Base-by-base conservation (phyloP, 2,329 filamentous ascomycete genomes). In the Ceratocystis diversiconidia region DNA sequence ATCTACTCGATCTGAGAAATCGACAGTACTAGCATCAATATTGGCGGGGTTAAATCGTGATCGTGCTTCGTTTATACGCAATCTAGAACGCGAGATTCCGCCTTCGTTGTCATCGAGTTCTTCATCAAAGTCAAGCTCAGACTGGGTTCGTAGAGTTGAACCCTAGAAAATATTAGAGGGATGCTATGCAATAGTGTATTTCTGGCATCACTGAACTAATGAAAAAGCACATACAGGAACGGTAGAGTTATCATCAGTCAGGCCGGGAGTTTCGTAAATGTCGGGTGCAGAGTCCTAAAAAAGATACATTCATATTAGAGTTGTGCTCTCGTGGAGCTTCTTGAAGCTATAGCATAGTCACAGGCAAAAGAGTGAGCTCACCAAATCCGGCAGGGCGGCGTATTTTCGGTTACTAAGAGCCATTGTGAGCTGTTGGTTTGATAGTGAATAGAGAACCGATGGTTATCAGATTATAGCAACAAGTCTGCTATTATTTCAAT, bases 261-360 rank as follows among this genome's bases (percentile, higher is more conserved):
- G 79, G 65, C 95, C 92, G 70, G 92, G 92, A 17, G 94, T 97
- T 76, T 97, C 92, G 79, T 96, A 97, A 72, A 96, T 90, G 73
- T 97, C 94, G 70, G 92, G 92, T 32, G 92, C 91, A 65, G 87
- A 88, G 76, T 96, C 92, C 89, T 95, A 70, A 22, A 48, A 22
- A 32, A 30, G n/a, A 22, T 4, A 15, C 4, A 5, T 12, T n/a
- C 44, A 44, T 43, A 61, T 66, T 61, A 66, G 64, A 62, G 36
- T 44, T 32, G 19, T 41, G 5, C 8, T 52, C 32, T 5, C 41
- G 73, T 69, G 73, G 70, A 48, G 43, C 62, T 67, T 63, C 48
- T 52, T 25, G 48, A 12, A 52, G 60, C 28, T 55, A 22, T 43
- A 25, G 65, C 67, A 68, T 67, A 66, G 69, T 68, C 32, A 22